Evolutionary conservation across 2,329 filamentous ascomycete genomes (phyloP).

Genomic region (Diplodia scrobiculata): DNA sequence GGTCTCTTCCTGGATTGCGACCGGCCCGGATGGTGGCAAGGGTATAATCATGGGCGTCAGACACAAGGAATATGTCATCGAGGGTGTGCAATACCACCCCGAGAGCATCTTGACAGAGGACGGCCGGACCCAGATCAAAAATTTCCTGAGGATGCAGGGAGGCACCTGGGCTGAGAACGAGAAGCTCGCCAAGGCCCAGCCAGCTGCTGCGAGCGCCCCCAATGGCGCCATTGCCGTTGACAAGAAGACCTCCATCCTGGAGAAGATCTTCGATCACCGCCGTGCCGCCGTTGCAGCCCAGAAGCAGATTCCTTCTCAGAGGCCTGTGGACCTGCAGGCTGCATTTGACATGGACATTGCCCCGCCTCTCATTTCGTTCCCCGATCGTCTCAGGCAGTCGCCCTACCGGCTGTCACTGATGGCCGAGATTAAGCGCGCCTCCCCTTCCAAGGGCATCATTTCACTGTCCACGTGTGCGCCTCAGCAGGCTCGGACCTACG

Average conservation of each 20-base stretch:
- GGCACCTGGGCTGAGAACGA: conserved; percentile 90
- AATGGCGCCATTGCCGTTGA: conserved; percentile 40
- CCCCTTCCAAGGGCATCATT: conserved; percentile 94
- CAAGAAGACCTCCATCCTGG: conserved; percentile 82
- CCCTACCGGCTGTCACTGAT: conserved; percentile 88
- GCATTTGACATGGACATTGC: conserved; percentile 82
- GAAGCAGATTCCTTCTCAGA: conserved; percentile 80
- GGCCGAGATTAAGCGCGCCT: conserved; percentile 96
- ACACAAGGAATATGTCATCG: conserved; percentile 86
- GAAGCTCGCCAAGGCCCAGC: conserved; percentile 47
- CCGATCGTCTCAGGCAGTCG: conserved; percentile 75
- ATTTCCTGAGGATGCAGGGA: conserved; percentile 84
- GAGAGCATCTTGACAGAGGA: conserved; percentile 94
- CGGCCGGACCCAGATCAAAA: conserved; percentile 85
- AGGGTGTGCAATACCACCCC: conserved; percentile 96
- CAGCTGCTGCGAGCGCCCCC: conserved; percentile 38
- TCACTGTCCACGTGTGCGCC: conserved; percentile 84
- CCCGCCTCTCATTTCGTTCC: conserved; percentile 79
- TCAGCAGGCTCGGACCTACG: conserved; percentile 86
- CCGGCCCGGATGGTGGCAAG: conserved; percentile 71
- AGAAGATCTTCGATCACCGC: conserved; percentile 84
- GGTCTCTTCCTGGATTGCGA: conserved; percentile 84
- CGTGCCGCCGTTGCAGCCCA: conserved; percentile 75
- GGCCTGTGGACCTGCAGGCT: conserved; percentile 79
- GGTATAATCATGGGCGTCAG: conserved; percentile 96